phyloP scores from a whole-genome alignment of 2,329 filamentous ascomycete genomes.

The Phialophora macrospora region DNA sequence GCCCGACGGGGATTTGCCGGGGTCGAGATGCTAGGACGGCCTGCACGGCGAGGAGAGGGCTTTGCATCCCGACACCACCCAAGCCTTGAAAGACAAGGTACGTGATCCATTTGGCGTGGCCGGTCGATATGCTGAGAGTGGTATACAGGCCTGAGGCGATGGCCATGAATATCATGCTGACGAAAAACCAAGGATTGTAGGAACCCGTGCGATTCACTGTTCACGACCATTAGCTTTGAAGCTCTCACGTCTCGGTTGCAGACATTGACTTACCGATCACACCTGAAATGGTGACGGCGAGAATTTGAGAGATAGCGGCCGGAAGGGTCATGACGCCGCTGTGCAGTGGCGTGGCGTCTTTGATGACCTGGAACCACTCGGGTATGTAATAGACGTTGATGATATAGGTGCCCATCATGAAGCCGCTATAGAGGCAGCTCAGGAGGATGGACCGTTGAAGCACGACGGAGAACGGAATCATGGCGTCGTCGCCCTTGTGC shows the following conservation, averaged over 20 bases:
- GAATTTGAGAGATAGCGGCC: slow-evolving; percentile 29
- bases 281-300: slow-evolving; percentile 27
- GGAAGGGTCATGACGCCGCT: slow-evolving; percentile 38
- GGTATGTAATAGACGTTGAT: slow-evolving; percentile 46
- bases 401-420: slow-evolving; percentile 40
- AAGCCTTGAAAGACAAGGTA: slow-evolving; percentile 48
- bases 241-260: background rate
- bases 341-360: slow-evolving; percentile 42
- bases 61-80: slow-evolving; percentile 47
- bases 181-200: slow-evolving; percentile 49
- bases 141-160: slow-evolving; percentile 47
- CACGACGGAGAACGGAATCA: slow-evolving; percentile 37
- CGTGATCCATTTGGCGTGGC: slow-evolving; percentile 46
- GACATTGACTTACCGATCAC: slow-evolving; percentile 11
- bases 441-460: slow-evolving; percentile 23
- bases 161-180: slow-evolving; percentile 42
- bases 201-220: slow-evolving; percentile 42
- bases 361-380: slow-evolving; percentile 54
- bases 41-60: slow-evolving; percentile 46
- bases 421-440: slow-evolving; percentile 37
- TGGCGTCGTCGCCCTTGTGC: slow-evolving; percentile 32
- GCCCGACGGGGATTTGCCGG: slow-evolving; percentile 45
- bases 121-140: slow-evolving; percentile 44
- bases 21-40: slow-evolving; percentile 40
- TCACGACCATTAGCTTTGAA: background rate